phyloP scores from a whole-genome alignment of 306 rosid genomes.

The Casuarina cunninghamiana region DNA sequence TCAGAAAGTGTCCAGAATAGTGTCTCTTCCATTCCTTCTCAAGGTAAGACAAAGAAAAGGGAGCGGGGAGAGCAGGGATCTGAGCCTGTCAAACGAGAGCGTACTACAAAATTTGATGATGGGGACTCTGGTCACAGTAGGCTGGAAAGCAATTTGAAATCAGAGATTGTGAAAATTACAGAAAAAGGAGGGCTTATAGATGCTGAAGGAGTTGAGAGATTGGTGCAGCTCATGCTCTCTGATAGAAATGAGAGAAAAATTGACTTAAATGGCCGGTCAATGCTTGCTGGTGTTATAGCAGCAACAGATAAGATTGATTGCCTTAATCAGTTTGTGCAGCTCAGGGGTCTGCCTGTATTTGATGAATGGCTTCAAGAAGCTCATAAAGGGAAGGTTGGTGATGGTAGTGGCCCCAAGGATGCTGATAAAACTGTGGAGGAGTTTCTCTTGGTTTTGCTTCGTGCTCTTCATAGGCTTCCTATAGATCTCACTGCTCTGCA shows the following conservation, averaged over 20 bases:
- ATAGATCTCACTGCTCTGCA: slow-evolving; percentile 76
- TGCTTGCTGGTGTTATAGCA: slow-evolving; percentile 78
- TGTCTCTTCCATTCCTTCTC: slow-evolving; percentile 61
- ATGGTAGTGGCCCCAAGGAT: slow-evolving; percentile 51
- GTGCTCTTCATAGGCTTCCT: slow-evolving; percentile 80
- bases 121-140: slow-evolving; percentile 57
- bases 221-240: slow-evolving; percentile 76
- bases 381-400: slow-evolving; percentile 76
- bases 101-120: slow-evolving; percentile 55
- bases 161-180: slow-evolving; percentile 66
- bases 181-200: slow-evolving; percentile 79
- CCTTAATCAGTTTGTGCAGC: slow-evolving; percentile 70
- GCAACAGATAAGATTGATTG: slow-evolving; percentile 71
- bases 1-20: slow-evolving; percentile 72
- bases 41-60: slow-evolving; percentile 69
- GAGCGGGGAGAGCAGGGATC: slow-evolving; percentile 73
- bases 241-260: slow-evolving; percentile 63
- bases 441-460: slow-evolving; percentile 75
- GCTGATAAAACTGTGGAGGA: slow-evolving; percentile 74
- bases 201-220: slow-evolving; percentile 66
- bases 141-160: slow-evolving; percentile 60
- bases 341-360: slow-evolving; percentile 69
- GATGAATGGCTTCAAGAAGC: slow-evolving; percentile 96
- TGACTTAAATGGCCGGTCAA: slow-evolving; percentile 67
- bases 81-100: slow-evolving; percentile 62